Evolutionary conservation across 73 alveolate species (phyloP), one percentile per base, ranked within the genome.

Genomic region (Paramecium sexaurelia): DNA sequence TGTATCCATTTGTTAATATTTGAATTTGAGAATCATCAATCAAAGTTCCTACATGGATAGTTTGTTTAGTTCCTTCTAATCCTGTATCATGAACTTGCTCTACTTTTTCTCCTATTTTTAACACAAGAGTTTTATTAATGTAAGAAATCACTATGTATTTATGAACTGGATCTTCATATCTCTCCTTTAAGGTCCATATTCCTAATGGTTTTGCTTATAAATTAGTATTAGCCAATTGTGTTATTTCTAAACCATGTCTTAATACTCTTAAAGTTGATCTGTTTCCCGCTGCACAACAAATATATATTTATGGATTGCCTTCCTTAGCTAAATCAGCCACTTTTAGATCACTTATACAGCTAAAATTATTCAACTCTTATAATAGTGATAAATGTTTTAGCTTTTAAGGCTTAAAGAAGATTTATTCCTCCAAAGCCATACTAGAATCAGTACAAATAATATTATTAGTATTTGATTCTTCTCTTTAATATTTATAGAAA

Each of bases 201-300:
- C 99, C 99, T 27, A 95, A 69, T 24, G 99, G 99, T 83, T 95
- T 96, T 0, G 95, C 98, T 35, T 99, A 99, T 92, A 99, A 95
- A 68, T 97, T 96, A 45, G 97, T 88, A 56, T 85, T 94, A 15
- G 99, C 99, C 92, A 97, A 93, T 93, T 98, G 97, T 85, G 96
- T 93, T 69, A 99, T 98, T 32, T 97, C 95, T 47, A 98, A 93
- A 26, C 99, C 99, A 85, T 98, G 99, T 85, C 99, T 96, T 85
- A 99, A 89, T 2, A 97, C 96, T 91, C 99, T 95, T 84, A 99
- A 88, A 68, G 98, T 91, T 40, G 99, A 94, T 75, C 98, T 94
- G 17, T 97, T 96, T 56, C 99, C 98, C 57, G 97, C 97, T 27
- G 99, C 99, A 69, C 99, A 94, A 73, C 96, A 84, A 15, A 97